Percentiles rank a stretch among this genome's conserved stretches.
These are phyloP conservation scores for Suillus variegatus DNA, from an alignment of 768 basidiomycete genomes.

Conservation along the genomic window DNA sequence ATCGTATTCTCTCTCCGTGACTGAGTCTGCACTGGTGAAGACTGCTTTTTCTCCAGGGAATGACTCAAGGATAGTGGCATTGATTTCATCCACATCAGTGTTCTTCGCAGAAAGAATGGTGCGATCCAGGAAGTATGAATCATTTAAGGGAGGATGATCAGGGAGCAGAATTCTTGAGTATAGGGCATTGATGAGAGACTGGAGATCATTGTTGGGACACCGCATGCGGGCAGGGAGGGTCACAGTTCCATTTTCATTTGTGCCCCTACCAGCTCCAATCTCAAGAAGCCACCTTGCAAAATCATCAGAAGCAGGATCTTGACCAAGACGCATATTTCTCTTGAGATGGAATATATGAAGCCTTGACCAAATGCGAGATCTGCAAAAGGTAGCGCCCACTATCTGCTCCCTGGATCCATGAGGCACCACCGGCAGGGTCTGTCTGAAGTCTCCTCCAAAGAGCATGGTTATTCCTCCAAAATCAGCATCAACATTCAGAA, in stretches of 20 bases:
- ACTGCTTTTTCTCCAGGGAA: slow-evolving; percentile 24
- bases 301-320: slow-evolving; percentile 21
- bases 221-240: slow-evolving; percentile 30
- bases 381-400: slow-evolving; percentile 35
- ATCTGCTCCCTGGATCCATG: slow-evolving; percentile 40
- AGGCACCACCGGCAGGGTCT: slow-evolving; percentile 45
- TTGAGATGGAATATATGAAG: slow-evolving; percentile 35
- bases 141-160: slow-evolving; percentile 15
- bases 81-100: slow-evolving; percentile 35
- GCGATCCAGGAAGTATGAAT: slow-evolving; percentile 29
- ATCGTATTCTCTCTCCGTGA: slow-evolving; percentile 25
- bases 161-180: slow-evolving; percentile 25
- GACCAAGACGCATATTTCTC: slow-evolving; percentile 44
- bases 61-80: slow-evolving; percentile 24
- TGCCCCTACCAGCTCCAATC: slow-evolving; percentile 34
- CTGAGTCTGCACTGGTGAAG: slow-evolving; percentile 31
- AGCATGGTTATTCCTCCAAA: slow-evolving; percentile 44
- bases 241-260: slow-evolving; percentile 23
- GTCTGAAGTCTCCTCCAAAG: slow-evolving; percentile 52
- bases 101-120: slow-evolving; percentile 34
- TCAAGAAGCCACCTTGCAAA: slow-evolving; percentile 41
- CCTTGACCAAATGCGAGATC: slow-evolving; percentile 40
- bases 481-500: slow-evolving; percentile 24
- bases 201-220: slow-evolving; percentile 5
- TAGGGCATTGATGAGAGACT: slow-evolving; percentile 11